phyloP scores from a whole-genome alignment of 2,329 filamentous ascomycete genomes.

The Cladosporium oxysporum region DNA sequence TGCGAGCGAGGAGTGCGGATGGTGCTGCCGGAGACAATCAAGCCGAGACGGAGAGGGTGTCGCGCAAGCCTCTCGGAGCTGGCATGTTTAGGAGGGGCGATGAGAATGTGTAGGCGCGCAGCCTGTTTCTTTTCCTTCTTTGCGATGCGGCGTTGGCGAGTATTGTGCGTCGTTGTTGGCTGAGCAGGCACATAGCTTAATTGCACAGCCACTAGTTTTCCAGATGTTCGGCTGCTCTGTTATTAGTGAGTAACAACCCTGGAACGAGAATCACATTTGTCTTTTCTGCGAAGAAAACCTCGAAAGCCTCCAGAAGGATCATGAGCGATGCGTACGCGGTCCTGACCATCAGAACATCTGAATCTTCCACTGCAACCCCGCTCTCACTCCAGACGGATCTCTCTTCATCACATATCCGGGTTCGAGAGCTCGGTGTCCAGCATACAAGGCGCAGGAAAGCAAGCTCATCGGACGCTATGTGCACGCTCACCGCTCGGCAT shows the following conservation, averaged over 20 bases:
- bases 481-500: not conserved
- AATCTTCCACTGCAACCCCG: not conserved
- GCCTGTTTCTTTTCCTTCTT: not conserved
- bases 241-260: not conserved
- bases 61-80: slow-evolving; percentile 13
- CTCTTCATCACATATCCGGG: no score
- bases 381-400: not conserved
- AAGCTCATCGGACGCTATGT: not conserved
- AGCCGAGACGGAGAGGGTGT: not conserved
- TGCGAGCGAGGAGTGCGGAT: slow-evolving; percentile 7
- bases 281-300: not conserved
- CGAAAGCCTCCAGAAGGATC: not conserved
- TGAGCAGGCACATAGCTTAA: no score
- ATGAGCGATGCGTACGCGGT: not conserved
- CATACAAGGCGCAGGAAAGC: not conserved
- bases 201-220: not conserved
- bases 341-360: not conserved
- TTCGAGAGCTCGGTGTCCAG: not conserved
- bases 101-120: slow-evolving; percentile 9
- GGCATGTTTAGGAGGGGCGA: slow-evolving; percentile 9
- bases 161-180: no score
- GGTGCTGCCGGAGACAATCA: not conserved
- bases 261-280: not conserved
- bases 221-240: not conserved
- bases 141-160: not conserved